Conservation (phyloP, 1,284 basidiomycete species). For the Ustilago lituana region DNA sequence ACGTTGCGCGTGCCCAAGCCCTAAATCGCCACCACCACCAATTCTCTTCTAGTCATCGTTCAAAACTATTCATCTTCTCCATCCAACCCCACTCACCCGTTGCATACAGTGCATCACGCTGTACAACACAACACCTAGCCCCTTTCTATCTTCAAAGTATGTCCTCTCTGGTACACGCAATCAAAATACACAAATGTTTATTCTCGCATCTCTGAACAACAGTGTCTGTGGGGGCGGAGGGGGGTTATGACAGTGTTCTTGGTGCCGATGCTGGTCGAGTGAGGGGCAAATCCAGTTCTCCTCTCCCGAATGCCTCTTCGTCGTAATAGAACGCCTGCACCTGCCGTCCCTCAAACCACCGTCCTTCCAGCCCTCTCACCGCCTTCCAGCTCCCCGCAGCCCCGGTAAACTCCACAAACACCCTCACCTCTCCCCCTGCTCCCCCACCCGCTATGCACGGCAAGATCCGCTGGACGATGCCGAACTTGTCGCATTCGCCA, state of each 20-base stretch:
- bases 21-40: constrained; percentile 13
- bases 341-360: constrained; percentile 31
- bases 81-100: too few relatives aligned
- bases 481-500: constrained; percentile 53
- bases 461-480: constrained; percentile 43
- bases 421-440: constrained; percentile 17
- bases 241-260: too few relatives aligned
- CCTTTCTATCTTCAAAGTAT: too few relatives aligned
- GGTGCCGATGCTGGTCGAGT: too few relatives aligned
- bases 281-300: background rate
- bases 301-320: background rate
- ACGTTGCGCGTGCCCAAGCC: constrained; percentile 66
- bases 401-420: constrained; percentile 60
- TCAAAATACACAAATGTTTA: too few relatives aligned
- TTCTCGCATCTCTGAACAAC: too few relatives aligned
- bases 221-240: too few relatives aligned
- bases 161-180: too few relatives aligned
- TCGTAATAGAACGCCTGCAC: constrained; percentile 24
- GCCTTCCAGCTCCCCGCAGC: constrained; percentile 54
- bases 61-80: too few relatives aligned
- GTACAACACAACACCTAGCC: background rate
- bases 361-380: constrained; percentile 47
- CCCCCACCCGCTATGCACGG: constrained; percentile 10
- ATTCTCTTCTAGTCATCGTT: too few relatives aligned
- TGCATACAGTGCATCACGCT: background rate